These are phyloP conservation scores for Cymodocea nodosa DNA, from an alignment of 116 monocot species.

Conservation along the genomic window DNA sequence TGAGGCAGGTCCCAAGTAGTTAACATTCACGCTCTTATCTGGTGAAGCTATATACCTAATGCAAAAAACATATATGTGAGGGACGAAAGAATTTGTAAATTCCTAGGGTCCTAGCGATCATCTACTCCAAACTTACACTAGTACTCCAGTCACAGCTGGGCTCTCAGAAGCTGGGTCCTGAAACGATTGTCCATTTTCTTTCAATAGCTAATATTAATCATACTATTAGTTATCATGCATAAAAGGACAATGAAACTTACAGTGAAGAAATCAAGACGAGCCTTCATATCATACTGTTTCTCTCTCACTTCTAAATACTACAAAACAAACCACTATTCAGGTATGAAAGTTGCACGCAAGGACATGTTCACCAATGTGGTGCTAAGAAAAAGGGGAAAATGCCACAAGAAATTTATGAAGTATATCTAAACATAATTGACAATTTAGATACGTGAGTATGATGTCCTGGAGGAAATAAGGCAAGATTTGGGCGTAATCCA, in stretches of 20 bases:
- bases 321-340: constrained; percentile 9
- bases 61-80: constrained; percentile 2
- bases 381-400: no score
- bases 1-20: constrained; percentile 89
- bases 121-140: constrained; percentile 55
- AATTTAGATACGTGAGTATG: no score
- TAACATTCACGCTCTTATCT: constrained; percentile 44
- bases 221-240: background rate
- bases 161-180: constrained; percentile 45
- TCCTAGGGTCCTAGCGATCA: background rate
- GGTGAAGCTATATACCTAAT: constrained; percentile 82
- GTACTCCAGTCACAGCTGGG: constrained; percentile 43
- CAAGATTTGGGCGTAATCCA: no score
- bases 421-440: no score
- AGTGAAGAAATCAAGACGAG: constrained; percentile 75
- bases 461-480: no score
- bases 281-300: constrained; percentile 88
- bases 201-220: background rate
- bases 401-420: no score
- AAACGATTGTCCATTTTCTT: constrained; percentile 12
- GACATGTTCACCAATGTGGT: no score
- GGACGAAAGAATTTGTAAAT: background rate
- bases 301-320: constrained; percentile 93
- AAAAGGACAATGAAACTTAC: constrained; percentile 31
- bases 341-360: background rate